A percentile compares a stretch with the other conserved stretches of the same genome.
phyloP scores from a whole-genome alignment of 371 early-diverging fungal genomes.

The Actinomucor elegans region DNA sequence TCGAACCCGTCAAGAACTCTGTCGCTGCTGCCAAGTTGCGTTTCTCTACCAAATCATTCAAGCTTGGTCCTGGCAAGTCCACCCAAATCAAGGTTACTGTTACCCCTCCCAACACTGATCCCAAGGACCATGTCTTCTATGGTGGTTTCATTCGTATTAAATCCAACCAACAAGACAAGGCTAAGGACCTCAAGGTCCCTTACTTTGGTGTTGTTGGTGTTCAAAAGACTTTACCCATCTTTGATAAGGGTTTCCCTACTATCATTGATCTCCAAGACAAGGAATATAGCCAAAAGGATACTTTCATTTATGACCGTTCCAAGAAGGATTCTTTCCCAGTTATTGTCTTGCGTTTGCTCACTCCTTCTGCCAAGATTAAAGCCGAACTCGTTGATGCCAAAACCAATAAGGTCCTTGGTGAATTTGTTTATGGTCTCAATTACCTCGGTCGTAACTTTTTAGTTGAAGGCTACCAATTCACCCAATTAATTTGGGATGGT shows the following conservation, averaged over 20 bases:
- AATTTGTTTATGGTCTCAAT: constrained; percentile 12
- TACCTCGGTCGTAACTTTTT: constrained; percentile 31
- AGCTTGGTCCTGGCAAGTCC: constrained; percentile 43
- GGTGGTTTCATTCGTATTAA: constrained; percentile 35
- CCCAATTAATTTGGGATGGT: constrained; percentile 26
- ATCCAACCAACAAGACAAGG: constrained; percentile 12
- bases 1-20: constrained; percentile 22
- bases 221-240: constrained; percentile 34
- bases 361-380: constrained; percentile 23
- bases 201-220: constrained; percentile 59
- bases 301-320: constrained; percentile 25
- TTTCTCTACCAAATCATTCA: constrained; percentile 36
- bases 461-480: neutral
- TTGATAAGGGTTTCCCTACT: constrained; percentile 18
- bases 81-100: constrained; percentile 43
- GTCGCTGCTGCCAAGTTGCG: constrained; percentile 31
- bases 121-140: constrained; percentile 35
- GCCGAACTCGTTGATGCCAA: constrained; percentile 26
- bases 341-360: constrained; percentile 32
- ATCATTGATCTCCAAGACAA: constrained; percentile 8
- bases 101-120: constrained; percentile 40
- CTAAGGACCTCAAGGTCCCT: constrained; percentile 43
- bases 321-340: constrained; percentile 8
- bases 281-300: constrained; percentile 18
- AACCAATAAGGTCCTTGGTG: constrained; percentile 21